Conservation (phyloP, 805 yeast species). For the Wickerhamomyces ciferrii region DNA sequence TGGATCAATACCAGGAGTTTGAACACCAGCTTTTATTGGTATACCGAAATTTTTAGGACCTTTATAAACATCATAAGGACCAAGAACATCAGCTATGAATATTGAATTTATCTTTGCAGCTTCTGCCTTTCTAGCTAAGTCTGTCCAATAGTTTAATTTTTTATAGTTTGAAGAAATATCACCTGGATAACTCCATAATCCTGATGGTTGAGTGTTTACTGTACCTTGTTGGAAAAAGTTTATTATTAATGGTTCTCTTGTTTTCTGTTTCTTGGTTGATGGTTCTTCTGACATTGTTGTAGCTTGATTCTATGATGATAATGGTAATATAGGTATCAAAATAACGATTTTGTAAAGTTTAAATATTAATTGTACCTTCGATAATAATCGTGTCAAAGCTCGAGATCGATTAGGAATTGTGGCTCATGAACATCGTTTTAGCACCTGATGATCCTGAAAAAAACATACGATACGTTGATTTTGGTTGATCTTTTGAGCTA, state of each 20-base stretch:
- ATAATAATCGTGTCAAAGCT: no score
- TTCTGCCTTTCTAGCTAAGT: slow-evolving; percentile 31
- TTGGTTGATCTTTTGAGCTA: no score
- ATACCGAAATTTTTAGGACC: slow-evolving; percentile 16
- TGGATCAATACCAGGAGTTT: slow-evolving; percentile 35
- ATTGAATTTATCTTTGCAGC: slow-evolving; percentile 31
- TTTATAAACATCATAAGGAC: slow-evolving; percentile 34
- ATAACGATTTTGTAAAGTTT: no score
- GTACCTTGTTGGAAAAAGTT: background rate
- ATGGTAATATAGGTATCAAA: no score
- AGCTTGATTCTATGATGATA: no score
- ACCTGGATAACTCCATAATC: background rate
- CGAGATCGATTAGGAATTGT: no score
- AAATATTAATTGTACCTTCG: no score
- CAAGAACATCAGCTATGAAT: slow-evolving; percentile 37
- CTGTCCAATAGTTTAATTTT: slow-evolving; percentile 21
- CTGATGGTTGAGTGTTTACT: background rate
- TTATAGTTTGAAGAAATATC: background rate
- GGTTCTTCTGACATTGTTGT: background rate
- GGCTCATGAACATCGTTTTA: no score
- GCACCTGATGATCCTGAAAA: no score
- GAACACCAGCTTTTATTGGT: slow-evolving; percentile 21
- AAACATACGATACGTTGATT: no score
- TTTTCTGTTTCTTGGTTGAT: background rate
- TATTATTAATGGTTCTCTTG: background rate